Conservation (phyloP, 78 protist genomes). For the Cyanophora paradoxa region DNA sequence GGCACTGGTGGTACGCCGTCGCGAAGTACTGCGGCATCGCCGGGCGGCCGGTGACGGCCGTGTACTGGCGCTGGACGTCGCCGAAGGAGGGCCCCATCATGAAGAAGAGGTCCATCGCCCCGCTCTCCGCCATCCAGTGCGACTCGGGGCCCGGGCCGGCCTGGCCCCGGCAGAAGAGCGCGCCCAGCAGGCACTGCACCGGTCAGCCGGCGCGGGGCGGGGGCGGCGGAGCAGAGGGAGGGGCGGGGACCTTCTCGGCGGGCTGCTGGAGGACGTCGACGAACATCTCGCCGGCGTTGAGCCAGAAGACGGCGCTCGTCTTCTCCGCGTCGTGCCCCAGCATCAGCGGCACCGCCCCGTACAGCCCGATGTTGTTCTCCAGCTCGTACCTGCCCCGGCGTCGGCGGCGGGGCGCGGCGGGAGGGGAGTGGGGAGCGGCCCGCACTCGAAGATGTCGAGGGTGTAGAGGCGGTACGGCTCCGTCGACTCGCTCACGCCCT, state of each 20-base stretch:
- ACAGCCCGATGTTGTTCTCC: constrained; percentile 75
- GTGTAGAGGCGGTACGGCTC: constrained; percentile 91
- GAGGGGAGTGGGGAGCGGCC: too few species aligned
- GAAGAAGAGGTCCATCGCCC: constrained; percentile 78
- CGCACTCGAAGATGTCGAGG: constrained; percentile 90
- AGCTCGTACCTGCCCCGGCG: too few species aligned
- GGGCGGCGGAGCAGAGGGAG: too few species aligned
- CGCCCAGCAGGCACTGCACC: too few species aligned
- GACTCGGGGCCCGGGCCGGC: constrained; percentile 14
- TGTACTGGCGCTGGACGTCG: constrained; percentile 59
- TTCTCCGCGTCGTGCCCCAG: constrained; percentile 42
- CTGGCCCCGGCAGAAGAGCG: background rate
- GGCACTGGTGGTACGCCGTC: constrained; percentile 84
- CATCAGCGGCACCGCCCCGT: constrained; percentile 89
- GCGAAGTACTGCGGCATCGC: constrained; percentile 79
- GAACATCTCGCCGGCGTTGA: constrained; percentile 87
- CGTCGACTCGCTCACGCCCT: background rate
- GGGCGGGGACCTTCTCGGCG: background rate
- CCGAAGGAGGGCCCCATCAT: constrained; percentile 62
- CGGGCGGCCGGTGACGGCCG: constrained; percentile 72
- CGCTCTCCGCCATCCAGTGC: constrained; percentile 81
- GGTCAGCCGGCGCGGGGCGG: too few species aligned
- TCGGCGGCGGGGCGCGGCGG: too few species aligned
- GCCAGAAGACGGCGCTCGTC: constrained; percentile 47
- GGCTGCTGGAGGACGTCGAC: constrained; percentile 59